phyloP scores from a whole-genome alignment of 2,329 filamentous ascomycete species.

The Akanthomyces lecanii region DNA sequence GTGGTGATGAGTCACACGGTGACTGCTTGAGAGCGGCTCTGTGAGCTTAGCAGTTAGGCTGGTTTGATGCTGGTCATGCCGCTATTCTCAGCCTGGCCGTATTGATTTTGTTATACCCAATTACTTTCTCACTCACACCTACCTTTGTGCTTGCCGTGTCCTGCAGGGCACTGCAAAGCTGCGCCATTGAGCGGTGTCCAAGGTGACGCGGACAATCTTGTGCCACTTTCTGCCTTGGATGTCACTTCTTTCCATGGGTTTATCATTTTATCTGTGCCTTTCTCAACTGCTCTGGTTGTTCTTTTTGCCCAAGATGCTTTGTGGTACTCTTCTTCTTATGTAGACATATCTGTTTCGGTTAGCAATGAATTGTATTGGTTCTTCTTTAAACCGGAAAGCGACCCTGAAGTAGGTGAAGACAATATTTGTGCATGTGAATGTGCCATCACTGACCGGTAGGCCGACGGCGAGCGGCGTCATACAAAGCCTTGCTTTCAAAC shows the following conservation, averaged over 20 bases:
- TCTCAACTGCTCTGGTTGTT: no score
- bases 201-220: not conserved
- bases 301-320: not conserved
- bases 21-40: not conserved
- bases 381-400: not conserved
- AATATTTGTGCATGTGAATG: not conserved
- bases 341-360: not conserved
- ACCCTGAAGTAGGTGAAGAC: not conserved
- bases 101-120: slow-evolving; percentile 13
- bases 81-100: not conserved
- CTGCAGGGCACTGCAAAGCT: not conserved
- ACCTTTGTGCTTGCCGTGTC: not conserved
- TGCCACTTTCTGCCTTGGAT: not conserved
- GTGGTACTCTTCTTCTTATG: not conserved
- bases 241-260: not conserved
- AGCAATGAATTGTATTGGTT: not conserved
- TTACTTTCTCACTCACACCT: not conserved
- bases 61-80: not conserved
- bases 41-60: slow-evolving; percentile 4
- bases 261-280: no score
- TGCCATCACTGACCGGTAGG: not conserved
- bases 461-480: not conserved
- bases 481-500: not conserved
- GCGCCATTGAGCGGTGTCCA: not conserved
- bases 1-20: not conserved